Conservation (phyloP, 305 asterid genomes). For the Fraxinus floribunda region DNA sequence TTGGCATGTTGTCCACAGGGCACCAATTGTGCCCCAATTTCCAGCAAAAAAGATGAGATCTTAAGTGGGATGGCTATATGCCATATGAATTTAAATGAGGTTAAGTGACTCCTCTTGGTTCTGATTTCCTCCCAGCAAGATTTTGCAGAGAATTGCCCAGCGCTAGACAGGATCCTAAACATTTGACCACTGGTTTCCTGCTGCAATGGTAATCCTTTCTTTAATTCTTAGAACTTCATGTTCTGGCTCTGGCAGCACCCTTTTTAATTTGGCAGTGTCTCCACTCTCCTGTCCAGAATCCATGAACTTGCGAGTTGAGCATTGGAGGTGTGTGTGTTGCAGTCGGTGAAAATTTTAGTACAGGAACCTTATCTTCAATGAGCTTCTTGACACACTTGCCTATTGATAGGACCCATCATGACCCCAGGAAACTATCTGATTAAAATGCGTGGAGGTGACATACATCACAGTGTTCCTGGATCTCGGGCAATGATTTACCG, state of each 20-base stretch:
- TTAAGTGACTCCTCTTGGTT: neutral
- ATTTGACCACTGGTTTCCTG: neutral
- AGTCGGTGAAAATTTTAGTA: neutral
- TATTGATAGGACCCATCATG: neutral
- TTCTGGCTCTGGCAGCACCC: no score
- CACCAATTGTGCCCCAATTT: neutral
- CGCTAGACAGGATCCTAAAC: neutral
- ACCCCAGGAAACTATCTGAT: neutral
- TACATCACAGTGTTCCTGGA: neutral
- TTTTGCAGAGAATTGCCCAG: neutral
- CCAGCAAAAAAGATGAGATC: neutral
- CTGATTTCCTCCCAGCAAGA: neutral
- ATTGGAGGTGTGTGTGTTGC: neutral
- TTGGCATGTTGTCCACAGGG: neutral
- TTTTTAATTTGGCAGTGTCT: no score
- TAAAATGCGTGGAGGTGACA: neutral
- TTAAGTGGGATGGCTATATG: neutral
- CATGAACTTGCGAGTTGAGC: neutral
- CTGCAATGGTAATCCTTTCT: neutral
- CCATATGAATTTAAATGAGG: neutral
- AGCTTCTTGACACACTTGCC: neutral
- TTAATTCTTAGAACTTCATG: neutral
- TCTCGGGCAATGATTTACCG: neutral
- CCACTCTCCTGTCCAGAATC: conserved; percentile 10
- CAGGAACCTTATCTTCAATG: neutral